phyloP scores from a whole-genome alignment of 495 filamentous ascomycete genomes.

The Margaritispora aquatica region DNA sequence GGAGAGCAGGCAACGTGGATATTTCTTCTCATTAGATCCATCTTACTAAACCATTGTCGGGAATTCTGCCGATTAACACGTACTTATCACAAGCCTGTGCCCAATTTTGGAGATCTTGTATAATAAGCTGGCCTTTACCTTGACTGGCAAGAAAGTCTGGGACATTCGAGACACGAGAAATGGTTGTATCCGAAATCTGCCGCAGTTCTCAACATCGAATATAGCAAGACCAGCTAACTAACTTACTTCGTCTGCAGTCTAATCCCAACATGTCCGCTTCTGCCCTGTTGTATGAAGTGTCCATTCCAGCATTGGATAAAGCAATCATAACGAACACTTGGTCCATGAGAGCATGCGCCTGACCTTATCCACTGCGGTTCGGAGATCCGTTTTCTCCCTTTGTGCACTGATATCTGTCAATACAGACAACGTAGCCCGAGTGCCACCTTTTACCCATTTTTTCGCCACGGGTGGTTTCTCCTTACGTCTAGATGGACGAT shows the following conservation, averaged over 20 bases:
- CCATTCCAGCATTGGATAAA: constrained; percentile 6
- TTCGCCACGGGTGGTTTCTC: too few species aligned
- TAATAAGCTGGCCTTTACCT: constrained; percentile 1
- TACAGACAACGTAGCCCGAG: too few species aligned
- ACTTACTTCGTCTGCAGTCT: too few species aligned
- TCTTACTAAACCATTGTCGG: constrained; percentile 5
- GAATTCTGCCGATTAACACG: constrained; percentile 5
- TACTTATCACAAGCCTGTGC: constrained; percentile 4
- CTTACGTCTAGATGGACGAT: too few species aligned
- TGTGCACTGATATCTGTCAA: too few species aligned
- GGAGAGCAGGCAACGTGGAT: background rate
- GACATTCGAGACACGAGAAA: constrained; percentile 4
- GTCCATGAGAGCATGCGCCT: background rate
- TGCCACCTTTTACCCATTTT: too few species aligned
- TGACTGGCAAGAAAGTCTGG: background rate
- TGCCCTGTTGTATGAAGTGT: constrained; percentile 3
- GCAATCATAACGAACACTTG: constrained; percentile 2
- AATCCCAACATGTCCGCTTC: background rate
- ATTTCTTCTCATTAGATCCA: constrained; percentile 6
- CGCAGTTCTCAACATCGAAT: constrained; percentile 6
- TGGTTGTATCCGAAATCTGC: constrained; percentile 4
- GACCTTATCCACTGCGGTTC: too few species aligned
- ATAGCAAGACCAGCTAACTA: constrained; percentile 6
- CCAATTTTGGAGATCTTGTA: constrained; percentile 8
- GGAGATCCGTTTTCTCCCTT: too few species aligned